Base-by-base conservation (phyloP, 768 basidiomycete genomes). In the Auricularia auricula-judae region DNA sequence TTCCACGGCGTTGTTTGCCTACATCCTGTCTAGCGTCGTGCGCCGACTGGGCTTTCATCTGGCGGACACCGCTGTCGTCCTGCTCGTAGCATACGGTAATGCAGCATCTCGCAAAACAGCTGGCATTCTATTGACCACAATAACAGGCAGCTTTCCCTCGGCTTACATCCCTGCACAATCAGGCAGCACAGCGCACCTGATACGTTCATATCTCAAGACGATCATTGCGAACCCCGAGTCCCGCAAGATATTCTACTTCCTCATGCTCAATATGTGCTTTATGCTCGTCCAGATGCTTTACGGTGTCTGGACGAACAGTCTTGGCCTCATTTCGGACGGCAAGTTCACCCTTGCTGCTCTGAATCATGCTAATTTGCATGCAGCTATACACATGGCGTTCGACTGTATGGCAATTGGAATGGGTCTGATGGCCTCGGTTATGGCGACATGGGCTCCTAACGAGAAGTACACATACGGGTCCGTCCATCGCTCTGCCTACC, bases 351-450 rank as follows among this genome's bases (percentile, higher is more conserved):
- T 21, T 4, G 2, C 21, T 36, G 21, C 14, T 43, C 8, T 23
- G n/a, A 42, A 53, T 36, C 12, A 64, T 43, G 34, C 53, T 10
- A 11, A n/a, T 47, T 23, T 39, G 44, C 1, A 16, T 53, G 21
- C 68, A 98, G 96, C 97, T 23, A 98, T 99, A 43, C 97, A 99
- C 72, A 99, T 98, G 97, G 92, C 93, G 11, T 99, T 99, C 69
- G 97, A 99, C 76, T 98, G 97, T 72, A 86, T 98, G 83, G 96
- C 96, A 0, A 93, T 99, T 62, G 93, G 86, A 0, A 91, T 99
- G 62, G 97, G 97, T 2, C 81, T 99, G 2, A 86, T 97, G 64
- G 97, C 97, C 4, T 95, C 92, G 8, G 91, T 99, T 4, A 98
- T 98, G 89, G 93, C 96, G 2, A 95, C 89, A 11, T 98, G 97